phyloP scores from a whole-genome alignment of 306 rosid genomes.

The Pyrus bretschneideri region DNA sequence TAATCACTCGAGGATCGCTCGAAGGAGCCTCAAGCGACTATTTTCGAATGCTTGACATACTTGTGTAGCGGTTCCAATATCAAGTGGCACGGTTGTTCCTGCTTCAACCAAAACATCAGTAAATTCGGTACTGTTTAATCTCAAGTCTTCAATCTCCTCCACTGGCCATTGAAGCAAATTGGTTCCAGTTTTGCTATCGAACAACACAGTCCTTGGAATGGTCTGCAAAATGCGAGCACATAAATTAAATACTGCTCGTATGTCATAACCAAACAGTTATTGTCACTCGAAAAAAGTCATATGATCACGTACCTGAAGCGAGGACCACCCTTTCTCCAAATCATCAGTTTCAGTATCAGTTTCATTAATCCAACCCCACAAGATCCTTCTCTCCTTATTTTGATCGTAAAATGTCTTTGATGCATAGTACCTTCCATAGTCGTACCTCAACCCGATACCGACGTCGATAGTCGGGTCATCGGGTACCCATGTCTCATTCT shows the following conservation, averaged over 20 bases:
- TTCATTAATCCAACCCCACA: conserved; percentile 81
- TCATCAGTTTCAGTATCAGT: conserved; percentile 57
- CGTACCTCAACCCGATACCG: conserved; percentile 66
- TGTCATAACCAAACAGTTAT: neutral
- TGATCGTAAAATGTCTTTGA: conserved; percentile 81
- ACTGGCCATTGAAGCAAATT: conserved; percentile 79
- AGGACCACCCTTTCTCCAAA: conserved; percentile 73
- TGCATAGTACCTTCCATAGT: conserved; percentile 81
- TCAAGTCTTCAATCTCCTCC: conserved; percentile 69
- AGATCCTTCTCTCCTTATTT: conserved; percentile 45
- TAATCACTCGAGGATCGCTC: neutral
- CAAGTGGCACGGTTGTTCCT: conserved; percentile 52
- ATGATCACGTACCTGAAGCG: conserved; percentile 48
- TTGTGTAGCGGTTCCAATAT: conserved; percentile 67
- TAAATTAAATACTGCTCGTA: neutral
- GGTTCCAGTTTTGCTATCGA: conserved; percentile 53
- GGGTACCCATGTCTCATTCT: conserved; percentile 79
- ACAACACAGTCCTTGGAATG: conserved; percentile 68
- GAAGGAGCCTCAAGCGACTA: neutral
- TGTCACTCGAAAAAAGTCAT: neutral
- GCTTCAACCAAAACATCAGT: conserved; percentile 43
- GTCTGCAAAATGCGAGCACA: conserved; percentile 27
- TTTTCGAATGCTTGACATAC: conserved; percentile 19
- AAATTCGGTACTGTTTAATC: conserved; percentile 41
- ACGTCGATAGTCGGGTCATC: conserved; percentile 74